Evolutionary conservation across 768 basidiomycete species (phyloP).

Genomic region (Brasilioporus rufonigricans): DNA sequence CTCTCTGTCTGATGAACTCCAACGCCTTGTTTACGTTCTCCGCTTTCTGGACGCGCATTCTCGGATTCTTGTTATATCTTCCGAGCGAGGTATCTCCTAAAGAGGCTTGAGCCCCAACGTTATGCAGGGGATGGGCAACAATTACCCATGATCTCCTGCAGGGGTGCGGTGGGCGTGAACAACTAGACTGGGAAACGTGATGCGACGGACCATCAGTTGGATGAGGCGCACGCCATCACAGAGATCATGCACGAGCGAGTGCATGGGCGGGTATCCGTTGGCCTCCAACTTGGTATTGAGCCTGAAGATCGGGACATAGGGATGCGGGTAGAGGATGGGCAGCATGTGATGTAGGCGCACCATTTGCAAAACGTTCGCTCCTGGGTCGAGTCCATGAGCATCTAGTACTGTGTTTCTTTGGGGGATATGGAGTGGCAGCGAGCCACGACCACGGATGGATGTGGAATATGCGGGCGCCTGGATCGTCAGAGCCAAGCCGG

Average conservation of each 20-base stretch:
- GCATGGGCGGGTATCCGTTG: slow-evolving; percentile 83
- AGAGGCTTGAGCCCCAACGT: slow-evolving; percentile 7
- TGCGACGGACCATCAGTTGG: slow-evolving; percentile 75
- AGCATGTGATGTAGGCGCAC: slow-evolving; percentile 38
- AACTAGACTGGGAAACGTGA: background rate
- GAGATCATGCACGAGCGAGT: slow-evolving; percentile 84
- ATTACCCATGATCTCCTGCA: slow-evolving; percentile 94
- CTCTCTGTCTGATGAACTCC: slow-evolving; percentile 90
- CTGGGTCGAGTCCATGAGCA: slow-evolving; percentile 42
- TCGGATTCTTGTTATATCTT: slow-evolving; percentile 86
- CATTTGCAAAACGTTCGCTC: slow-evolving; percentile 92
- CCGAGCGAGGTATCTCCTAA: slow-evolving; percentile 88
- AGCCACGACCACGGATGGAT: background rate
- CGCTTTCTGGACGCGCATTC: slow-evolving; percentile 93
- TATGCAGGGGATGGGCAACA: slow-evolving; percentile 1
- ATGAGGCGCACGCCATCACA: slow-evolving; percentile 95
- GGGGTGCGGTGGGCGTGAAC: background rate
- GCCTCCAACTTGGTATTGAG: slow-evolving; percentile 92
- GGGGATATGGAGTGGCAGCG: background rate
- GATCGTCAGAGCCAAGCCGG: background rate
- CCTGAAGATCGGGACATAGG: slow-evolving; percentile 46
- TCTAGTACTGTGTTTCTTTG: background rate
- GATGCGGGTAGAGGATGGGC: background rate
- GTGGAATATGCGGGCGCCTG: too few species aligned
- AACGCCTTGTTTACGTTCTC: slow-evolving; percentile 98